Conservation (phyloP, 2,329 filamentous ascomycete genomes). For the Fusarium torulosum region DNA sequence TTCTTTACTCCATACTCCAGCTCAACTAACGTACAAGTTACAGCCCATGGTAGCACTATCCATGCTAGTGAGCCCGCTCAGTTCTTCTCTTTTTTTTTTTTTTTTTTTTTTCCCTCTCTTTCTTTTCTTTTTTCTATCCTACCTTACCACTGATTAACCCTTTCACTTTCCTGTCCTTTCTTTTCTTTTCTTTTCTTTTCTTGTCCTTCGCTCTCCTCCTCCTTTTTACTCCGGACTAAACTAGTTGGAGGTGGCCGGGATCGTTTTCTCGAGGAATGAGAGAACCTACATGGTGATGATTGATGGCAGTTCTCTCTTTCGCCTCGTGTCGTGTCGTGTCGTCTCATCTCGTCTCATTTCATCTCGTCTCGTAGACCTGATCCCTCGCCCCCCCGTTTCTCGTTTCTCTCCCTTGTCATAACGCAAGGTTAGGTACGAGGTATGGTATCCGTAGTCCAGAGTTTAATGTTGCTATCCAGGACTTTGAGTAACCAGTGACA, state of each 20-base stretch:
- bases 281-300: neutral
- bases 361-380: neutral
- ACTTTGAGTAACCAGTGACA: constrained; percentile 23
- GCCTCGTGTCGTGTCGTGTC: neutral
- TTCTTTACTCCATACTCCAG: constrained; percentile 9
- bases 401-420: constrained; percentile 11
- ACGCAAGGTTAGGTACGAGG: constrained; percentile 5
- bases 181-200: constrained; percentile 8
- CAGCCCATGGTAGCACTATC: neutral
- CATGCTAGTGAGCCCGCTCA: constrained; percentile 14
- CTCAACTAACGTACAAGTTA: neutral
- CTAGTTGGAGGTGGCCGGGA: neutral
- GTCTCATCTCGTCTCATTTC: neutral
- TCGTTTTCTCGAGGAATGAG: constrained; percentile 22
- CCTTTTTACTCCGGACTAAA: neutral
- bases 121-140: neutral
- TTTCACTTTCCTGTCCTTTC: neutral
- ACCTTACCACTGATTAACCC: too few relatives aligned
- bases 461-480: constrained; percentile 26
- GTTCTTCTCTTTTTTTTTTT: constrained; percentile 1
- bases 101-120: neutral
- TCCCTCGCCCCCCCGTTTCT: neutral
- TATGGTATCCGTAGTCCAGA: neutral
- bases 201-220: constrained; percentile 9
- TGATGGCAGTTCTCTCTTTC: constrained; percentile 18